phyloP scores from a whole-genome alignment of 768 basidiomycete species.

The Tulasnella sp. region DNA sequence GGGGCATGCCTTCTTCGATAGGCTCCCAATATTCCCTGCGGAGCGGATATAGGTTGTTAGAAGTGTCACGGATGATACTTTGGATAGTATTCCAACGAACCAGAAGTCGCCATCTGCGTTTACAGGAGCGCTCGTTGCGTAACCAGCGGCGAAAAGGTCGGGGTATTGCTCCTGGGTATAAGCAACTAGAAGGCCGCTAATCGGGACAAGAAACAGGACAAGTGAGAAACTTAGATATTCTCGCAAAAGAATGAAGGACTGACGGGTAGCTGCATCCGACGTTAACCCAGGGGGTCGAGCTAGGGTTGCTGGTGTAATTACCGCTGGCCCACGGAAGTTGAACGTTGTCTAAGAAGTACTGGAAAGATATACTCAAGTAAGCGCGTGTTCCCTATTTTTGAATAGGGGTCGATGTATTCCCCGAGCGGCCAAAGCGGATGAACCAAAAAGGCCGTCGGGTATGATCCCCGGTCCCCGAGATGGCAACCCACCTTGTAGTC shows the following conservation, averaged over 20 bases:
- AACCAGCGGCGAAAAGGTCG: constrained; percentile 18
- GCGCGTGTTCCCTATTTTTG: background rate
- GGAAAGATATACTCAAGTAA: background rate
- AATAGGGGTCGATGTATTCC: background rate
- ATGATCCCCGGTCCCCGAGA: background rate
- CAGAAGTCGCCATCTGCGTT: constrained; percentile 20
- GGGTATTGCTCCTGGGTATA: constrained; percentile 16
- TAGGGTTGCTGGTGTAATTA: background rate
- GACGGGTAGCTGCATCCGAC: constrained; percentile 15
- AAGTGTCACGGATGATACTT: background rate
- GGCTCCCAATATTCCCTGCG: constrained; percentile 19
- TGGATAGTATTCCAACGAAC: background rate
- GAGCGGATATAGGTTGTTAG: background rate
- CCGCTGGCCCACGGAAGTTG: background rate
- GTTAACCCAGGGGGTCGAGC: constrained; percentile 1
- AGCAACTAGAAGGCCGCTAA: constrained; percentile 15
- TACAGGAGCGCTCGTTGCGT: constrained; percentile 17
- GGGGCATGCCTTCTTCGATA: constrained; percentile 19
- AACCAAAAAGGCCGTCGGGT: background rate
- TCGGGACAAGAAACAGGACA: background rate
- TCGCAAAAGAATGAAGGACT: background rate
- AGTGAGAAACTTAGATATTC: background rate
- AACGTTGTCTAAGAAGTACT: constrained; percentile 20
- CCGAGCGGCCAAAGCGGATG: background rate
- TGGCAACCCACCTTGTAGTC: constrained; percentile 8